Evolutionary conservation across 176 grass and related monocot genomes (phyloP), one percentile per base, ranked within the genome.

Genomic region (Elymus sibiricus): DNA sequence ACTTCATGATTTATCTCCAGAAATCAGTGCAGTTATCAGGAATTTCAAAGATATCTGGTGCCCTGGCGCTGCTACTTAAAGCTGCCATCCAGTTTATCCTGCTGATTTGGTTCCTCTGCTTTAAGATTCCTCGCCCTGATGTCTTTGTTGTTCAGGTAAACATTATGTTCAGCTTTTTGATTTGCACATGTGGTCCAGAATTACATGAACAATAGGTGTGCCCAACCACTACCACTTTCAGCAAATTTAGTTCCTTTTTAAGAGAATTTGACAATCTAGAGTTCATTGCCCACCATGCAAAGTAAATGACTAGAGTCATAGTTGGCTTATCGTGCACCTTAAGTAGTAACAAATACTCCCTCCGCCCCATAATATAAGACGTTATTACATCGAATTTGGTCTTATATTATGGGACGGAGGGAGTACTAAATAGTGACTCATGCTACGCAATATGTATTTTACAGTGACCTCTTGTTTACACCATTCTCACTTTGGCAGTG

Each of bases 111-210:
- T 96, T 90, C 70, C 94, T 97, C 35, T 94, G 90, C 91, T 73
- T 97, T 64, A 99, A 90, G 64, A 97, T 99, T 86, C 85, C 94
- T 87, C 87, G 86, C 49, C 92, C 97, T 84, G 97, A 99, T 87
- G 59, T 95, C 70, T 93, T 97, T 51, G 14, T 97, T 88, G 87
- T 99, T 49, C 94, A 99, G 92, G 97, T 78, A 37, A 77, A 78
- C 2, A 38, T 78, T 55, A 27, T 15, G 28, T 29, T 34, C 38
- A 80, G 63, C 16, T 53, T 76, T 10, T 6, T 80, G 74, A 39
- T 38, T 42, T 74, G n/a, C 55, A 21, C 49, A 9, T 78, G 70
- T 61, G 8, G 35, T 86, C 31, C 22, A 69, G n/a, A 76, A 42
- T 70, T 75, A 7, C 60, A 76, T 42, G 76, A 34, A 79, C 51